phyloP scores from a whole-genome alignment of 2,329 filamentous ascomycete genomes.

The Myriosclerotinia scirpicola region DNA sequence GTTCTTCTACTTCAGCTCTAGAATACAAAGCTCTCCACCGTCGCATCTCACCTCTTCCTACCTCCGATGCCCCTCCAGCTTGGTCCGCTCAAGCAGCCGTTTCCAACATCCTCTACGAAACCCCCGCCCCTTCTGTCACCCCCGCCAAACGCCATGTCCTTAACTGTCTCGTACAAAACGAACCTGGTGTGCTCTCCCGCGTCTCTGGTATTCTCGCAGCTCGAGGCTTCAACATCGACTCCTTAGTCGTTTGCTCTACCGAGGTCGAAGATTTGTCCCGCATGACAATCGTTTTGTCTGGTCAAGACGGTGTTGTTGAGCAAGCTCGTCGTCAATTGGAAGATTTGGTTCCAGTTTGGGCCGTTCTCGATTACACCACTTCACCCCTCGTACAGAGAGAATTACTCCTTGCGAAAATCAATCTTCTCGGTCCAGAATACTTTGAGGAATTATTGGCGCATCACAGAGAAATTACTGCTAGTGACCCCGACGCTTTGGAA shows the following conservation, averaged over 20 bases:
- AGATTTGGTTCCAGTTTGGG: slow-evolving; percentile 97
- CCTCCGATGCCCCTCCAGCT: slow-evolving; percentile 70
- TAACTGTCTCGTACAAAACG: slow-evolving; percentile 98
- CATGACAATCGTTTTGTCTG: slow-evolving; percentile 97
- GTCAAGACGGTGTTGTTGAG: slow-evolving; percentile 95
- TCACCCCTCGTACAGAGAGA: slow-evolving; percentile 94
- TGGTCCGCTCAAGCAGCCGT: slow-evolving; percentile 94
- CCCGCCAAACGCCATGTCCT: slow-evolving; percentile 94
- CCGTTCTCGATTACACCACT: slow-evolving; percentile 92
- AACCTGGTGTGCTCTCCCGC: slow-evolving; percentile 93
- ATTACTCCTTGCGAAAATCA: slow-evolving; percentile 91
- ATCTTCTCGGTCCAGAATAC: slow-evolving; percentile 94
- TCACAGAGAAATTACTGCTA: slow-evolving; percentile 81
- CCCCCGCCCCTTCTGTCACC: slow-evolving; percentile 75
- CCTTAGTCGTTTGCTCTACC: slow-evolving; percentile 94
- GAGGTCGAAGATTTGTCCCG: slow-evolving; percentile 95
- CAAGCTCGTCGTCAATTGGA: slow-evolving; percentile 94
- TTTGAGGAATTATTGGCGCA: slow-evolving; percentile 96
- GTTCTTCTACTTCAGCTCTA: slow-evolving; percentile 82
- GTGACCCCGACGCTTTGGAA: slow-evolving; percentile 39
- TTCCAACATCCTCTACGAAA: slow-evolving; percentile 98
- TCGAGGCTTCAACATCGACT: slow-evolving; percentile 98
- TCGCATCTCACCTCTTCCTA: slow-evolving; percentile 81
- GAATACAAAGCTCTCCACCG: slow-evolving; percentile 97
- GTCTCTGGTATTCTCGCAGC: slow-evolving; percentile 95